These are phyloP conservation scores for Sporothrix dimorphospora DNA, from an alignment of 2,329 filamentous ascomycete species.

Conservation along the genomic window DNA sequence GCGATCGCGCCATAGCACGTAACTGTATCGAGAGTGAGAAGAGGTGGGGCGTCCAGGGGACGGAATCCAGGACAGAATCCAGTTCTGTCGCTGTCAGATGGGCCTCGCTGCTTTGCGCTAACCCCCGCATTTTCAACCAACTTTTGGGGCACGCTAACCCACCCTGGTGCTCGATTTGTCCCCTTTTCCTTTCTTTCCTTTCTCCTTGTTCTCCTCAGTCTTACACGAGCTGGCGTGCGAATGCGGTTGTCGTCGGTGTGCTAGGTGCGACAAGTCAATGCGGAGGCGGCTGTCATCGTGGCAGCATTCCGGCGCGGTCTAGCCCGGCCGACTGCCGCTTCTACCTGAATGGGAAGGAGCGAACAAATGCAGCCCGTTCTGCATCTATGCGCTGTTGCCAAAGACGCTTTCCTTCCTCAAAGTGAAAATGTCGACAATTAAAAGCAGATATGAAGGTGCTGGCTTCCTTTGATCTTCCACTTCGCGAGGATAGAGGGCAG, in stretches of 20 bases:
- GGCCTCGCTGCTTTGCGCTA: not conserved
- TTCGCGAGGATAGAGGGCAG: no score
- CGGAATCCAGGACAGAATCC: no score
- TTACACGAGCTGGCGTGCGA: not conserved
- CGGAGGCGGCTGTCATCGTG: not conserved
- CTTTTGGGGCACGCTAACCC: not conserved
- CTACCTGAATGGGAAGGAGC: not conserved
- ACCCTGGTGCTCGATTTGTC: not conserved
- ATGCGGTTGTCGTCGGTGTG: not conserved
- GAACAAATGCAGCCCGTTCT: not conserved
- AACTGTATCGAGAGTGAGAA: not conserved
- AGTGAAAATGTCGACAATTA: no score
- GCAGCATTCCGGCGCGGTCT: not conserved
- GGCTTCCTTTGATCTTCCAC: no score
- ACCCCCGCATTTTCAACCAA: slow-evolving; percentile 9
- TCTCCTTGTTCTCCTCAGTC: not conserved
- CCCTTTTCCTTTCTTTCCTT: not conserved
- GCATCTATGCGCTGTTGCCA: no score
- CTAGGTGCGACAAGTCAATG: not conserved
- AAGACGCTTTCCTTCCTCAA: no score
- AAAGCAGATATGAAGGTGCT: no score
- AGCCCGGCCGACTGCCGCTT: slow-evolving; percentile 2
- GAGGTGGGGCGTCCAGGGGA: not conserved
- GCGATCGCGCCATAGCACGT: slow-evolving; percentile 18
- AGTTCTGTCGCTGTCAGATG: not conserved